Conservation (phyloP, 345 rosid genomes). For the Psidium friedrichsthalianum region DNA sequence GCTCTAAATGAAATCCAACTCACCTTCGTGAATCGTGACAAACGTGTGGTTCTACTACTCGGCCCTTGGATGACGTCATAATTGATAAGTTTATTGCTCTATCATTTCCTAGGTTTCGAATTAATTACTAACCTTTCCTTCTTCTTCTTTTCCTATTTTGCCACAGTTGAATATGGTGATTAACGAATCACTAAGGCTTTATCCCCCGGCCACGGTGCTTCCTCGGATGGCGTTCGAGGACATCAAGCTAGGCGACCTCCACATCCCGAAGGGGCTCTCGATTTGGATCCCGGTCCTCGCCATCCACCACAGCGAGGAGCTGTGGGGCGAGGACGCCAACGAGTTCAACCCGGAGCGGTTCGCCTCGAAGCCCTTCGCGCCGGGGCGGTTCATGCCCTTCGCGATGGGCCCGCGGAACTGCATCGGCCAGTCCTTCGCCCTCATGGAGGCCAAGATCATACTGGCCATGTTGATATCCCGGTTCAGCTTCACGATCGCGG, state of each 20-base stretch:
- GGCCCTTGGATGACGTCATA: neutral
- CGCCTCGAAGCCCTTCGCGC: slow-evolving; percentile 25
- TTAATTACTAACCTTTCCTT: neutral
- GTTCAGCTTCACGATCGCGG: slow-evolving; percentile 30
- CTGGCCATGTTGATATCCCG: slow-evolving; percentile 27
- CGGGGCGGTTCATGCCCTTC: slow-evolving; percentile 40
- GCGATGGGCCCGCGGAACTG: slow-evolving; percentile 51
- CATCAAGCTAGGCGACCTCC: slow-evolving; percentile 63
- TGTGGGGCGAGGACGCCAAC: slow-evolving; percentile 88
- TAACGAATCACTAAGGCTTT: slow-evolving; percentile 78
- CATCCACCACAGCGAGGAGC: slow-evolving; percentile 69
- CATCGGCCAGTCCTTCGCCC: slow-evolving; percentile 42
- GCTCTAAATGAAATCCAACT: neutral
- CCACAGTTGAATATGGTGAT: slow-evolving; percentile 77
- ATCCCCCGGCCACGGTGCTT: slow-evolving; percentile 82
- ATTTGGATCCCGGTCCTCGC: slow-evolving; percentile 95
- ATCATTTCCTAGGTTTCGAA: neutral
- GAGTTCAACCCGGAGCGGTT: slow-evolving; percentile 84
- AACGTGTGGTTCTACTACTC: neutral
- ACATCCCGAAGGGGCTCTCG: slow-evolving; percentile 80
- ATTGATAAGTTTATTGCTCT: neutral
- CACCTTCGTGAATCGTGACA: neutral
- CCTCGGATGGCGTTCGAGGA: slow-evolving; percentile 94
- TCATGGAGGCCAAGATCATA: slow-evolving; percentile 45
- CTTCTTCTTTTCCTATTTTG: neutral